phyloP scores from a whole-genome alignment of 768 basidiomycete genomes.

The Boletus tomentosulus region DNA sequence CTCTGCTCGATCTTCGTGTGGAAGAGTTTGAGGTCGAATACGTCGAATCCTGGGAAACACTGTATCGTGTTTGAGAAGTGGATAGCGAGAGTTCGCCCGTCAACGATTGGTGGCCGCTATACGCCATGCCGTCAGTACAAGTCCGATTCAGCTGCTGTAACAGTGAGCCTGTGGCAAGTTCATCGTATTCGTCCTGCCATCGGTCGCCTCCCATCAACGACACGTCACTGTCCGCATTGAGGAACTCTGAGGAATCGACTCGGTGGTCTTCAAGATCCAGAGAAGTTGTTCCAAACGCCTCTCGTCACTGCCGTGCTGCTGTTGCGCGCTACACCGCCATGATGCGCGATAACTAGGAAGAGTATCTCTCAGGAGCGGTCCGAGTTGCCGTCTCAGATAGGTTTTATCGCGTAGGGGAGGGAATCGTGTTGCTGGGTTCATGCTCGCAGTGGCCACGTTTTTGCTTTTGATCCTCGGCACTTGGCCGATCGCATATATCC shows the following conservation, averaged over 20 bases:
- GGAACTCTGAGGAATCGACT: slow-evolving; percentile 7
- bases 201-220: slow-evolving; percentile 40
- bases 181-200: slow-evolving; percentile 37
- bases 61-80: slow-evolving; percentile 12
- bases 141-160: slow-evolving; percentile 16
- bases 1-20: slow-evolving; percentile 8
- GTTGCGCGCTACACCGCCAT: slow-evolving; percentile 30
- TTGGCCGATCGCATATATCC: no score
- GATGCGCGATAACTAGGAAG: slow-evolving; percentile 27
- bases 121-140: neutral
- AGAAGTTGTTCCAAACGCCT: slow-evolving; percentile 51
- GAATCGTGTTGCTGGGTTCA: no score
- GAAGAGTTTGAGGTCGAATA: slow-evolving; percentile 20
- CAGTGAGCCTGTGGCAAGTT: slow-evolving; percentile 29
- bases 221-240: slow-evolving; percentile 45
- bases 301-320: slow-evolving; percentile 44
- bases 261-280: slow-evolving; percentile 13
- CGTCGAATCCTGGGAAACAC: slow-evolving; percentile 23
- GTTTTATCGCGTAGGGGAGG: no score
- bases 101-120: slow-evolving; percentile 2
- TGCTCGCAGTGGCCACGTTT: no score
- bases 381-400: no score
- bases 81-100: slow-evolving; percentile 9
- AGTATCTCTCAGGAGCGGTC: slow-evolving; percentile 12
- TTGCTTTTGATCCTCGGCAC: no score